Base-by-base conservation (phyloP, 306 rosid genomes). In the Glycine soja region DNA sequence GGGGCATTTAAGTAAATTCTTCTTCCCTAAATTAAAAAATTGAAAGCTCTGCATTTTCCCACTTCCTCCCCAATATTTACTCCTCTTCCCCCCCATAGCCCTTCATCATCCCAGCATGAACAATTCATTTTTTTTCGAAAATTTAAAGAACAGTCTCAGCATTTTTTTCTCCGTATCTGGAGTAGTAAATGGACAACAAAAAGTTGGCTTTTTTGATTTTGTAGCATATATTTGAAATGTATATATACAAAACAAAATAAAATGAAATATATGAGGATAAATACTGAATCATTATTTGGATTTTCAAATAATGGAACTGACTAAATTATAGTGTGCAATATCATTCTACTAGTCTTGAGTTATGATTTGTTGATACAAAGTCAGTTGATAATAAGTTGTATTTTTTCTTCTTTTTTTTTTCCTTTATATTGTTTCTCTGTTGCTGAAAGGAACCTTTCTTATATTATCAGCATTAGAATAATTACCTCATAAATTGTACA, bases 331-430 rank as follows among this genome's bases (percentile, higher is more conserved):
- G 12, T 76, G 12, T 48, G 14, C 46, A 4, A 40, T 47, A 54
- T 32, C 64, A 79, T 80, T 75, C 63, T 56, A 43, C 45, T 57
- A 16, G 46, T 58, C 19, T 30, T 19, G 38, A 63, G 16, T 76
- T 70, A 11, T 52, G 46, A 52, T 65, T 67, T 42, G 52, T 56
- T 79, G 53, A 12, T 50, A 34, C 18, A 16, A 74, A 75, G 30
- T 16, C 30, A 43, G 32, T 18, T 67, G 68, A 50, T 56, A 48
- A 64, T 47, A 53, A 10, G 10, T 45, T 24, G 3, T 65, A 42
- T 34, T 42, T 32, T 8, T 2, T 36, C 6, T 47, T 32, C 18
- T 16, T 6, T 6, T 4, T 40, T 40, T 42, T 42, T 6, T 6
- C 15, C 32, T 16, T 12, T 38, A n/a, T 54, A 62, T 72, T 69